phyloP scores from a whole-genome alignment of 257 asterid species.

The Craterostigma plantagineum region DNA sequence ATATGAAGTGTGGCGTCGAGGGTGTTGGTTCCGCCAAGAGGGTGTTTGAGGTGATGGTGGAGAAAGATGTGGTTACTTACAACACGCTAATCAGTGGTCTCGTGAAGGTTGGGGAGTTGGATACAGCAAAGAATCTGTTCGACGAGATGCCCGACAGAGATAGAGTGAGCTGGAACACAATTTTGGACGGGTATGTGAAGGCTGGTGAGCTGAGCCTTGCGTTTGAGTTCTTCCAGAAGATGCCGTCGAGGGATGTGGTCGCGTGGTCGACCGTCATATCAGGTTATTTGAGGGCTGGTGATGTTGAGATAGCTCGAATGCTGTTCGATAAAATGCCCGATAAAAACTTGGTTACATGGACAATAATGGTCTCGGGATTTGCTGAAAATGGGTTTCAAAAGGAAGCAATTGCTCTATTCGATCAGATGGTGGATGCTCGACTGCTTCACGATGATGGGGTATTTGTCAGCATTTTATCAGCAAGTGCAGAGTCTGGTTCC shows the following conservation, averaged over 20 bases:
- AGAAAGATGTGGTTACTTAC: constrained; percentile 44
- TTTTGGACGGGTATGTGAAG: constrained; percentile 35
- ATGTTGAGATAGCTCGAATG: constrained; percentile 52
- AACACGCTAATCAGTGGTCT: constrained; percentile 52
- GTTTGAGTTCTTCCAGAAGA: constrained; percentile 34
- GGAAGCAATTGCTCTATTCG: constrained; percentile 41
- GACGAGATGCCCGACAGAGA: constrained; percentile 46
- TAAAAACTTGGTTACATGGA: constrained; percentile 67
- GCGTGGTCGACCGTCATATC: constrained; percentile 66
- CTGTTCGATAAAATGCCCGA: constrained; percentile 66
- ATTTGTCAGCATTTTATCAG: constrained; percentile 42
- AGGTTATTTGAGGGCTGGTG: constrained; percentile 49
- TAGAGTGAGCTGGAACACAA: constrained; percentile 41
- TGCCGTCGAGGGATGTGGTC: constrained; percentile 51
- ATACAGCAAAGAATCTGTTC: constrained; percentile 28
- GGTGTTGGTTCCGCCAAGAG: constrained; percentile 31
- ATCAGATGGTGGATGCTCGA: constrained; percentile 25
- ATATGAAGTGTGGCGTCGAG: constrained; percentile 33
- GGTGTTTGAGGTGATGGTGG: constrained; percentile 32
- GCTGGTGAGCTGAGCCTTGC: constrained; percentile 34
- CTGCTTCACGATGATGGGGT: constrained; percentile 35
- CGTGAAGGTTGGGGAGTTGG: constrained; percentile 22
- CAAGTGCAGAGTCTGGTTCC: constrained; percentile 60
- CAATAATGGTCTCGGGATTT: constrained; percentile 50
- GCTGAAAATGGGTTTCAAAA: constrained; percentile 49